Base-by-base conservation (phyloP, 1,139 yeast species). In the Spencermartinsiella ligniputridi region DNA sequence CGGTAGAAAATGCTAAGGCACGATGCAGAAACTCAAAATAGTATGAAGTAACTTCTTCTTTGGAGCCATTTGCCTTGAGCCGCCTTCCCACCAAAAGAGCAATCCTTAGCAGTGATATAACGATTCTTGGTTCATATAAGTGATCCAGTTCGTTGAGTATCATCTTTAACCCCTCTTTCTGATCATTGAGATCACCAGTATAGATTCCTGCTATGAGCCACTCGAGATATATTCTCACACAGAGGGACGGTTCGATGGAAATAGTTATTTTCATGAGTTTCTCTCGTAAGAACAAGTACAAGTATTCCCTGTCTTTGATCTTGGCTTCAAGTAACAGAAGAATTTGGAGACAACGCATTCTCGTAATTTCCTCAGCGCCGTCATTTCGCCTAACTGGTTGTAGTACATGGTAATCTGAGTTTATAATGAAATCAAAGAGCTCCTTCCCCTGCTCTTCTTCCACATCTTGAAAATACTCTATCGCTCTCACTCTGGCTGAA, bases 171-270 rank as follows among this genome's bases (percentile, higher is more conserved):
- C 18, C 12, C 30, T 32, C 21, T 37, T 29, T 21, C 22, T 34
- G 32, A 11, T 16, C 22, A 17, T 42, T 46, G 15, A 20, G n/a
- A 13, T 44, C 45, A 11, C 47, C 52, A 24, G 61, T 45, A 29
- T 75, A 56, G 6, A 68, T 59, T 20, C 63, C 61, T 0, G 89
- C 74, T 35, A 83, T 64, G 3, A 82, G 68, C 97, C 97, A 89
- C 57, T 89, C 97, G 44, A 84, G 65, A 55, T 83, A 85, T 2
- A 76, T 67, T 47, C 96, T 75, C 1, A 78, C 86, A 47, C 82
- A 68, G 0, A 96, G 96, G 51, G 94, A 83, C 11, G 88, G 79
- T 50, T 88, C 96, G 2, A 57, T 61, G 33, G 66, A 27, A 6
- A 27, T 27, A 8, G 32, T 9, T 6, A 27, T 27, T 27, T 27